Evolutionary conservation across 495 filamentous ascomycete species (phyloP).

Genomic region (Cercophora newfieldiana): DNA sequence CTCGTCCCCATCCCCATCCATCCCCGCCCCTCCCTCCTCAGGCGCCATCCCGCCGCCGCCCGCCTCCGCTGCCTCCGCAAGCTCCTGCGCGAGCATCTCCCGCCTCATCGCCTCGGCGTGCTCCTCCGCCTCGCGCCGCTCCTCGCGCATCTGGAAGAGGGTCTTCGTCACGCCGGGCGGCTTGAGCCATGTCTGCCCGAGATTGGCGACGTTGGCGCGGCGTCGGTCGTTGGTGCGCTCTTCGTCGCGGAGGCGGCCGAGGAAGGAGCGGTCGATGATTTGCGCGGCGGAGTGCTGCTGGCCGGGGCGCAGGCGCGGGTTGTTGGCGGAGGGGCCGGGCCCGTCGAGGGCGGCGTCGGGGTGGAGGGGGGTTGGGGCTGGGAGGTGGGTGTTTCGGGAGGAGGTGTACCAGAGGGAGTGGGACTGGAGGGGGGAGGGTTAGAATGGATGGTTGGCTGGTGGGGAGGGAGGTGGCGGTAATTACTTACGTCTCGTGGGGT

Average conservation of each 20-base stretch:
- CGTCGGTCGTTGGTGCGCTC: constrained; percentile 67
- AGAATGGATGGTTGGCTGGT: constrained; percentile 8
- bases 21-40: constrained; percentile 29
- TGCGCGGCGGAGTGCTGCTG: constrained; percentile 20
- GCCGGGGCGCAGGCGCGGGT: constrained; percentile 12
- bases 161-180: constrained; percentile 77
- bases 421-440: constrained; percentile 46
- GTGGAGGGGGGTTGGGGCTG: constrained; percentile 30
- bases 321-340: constrained; percentile 1
- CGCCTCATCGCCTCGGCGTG: constrained; percentile 67
- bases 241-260: constrained; percentile 65
- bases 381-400: constrained; percentile 42
- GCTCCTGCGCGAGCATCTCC: constrained; percentile 66
- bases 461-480: too few species aligned
- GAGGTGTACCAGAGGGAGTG: constrained; percentile 72
- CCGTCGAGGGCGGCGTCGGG: constrained; percentile 28
- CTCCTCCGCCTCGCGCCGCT: constrained; percentile 76
- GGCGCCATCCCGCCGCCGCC: constrained; percentile 38
- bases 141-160: constrained; percentile 72
- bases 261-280: constrained; percentile 47
- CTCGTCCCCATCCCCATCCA: constrained; percentile 43
- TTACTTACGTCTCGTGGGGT: constrained; percentile 67
- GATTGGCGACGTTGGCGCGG: constrained; percentile 69
- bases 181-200: constrained; percentile 76
- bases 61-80: constrained; percentile 57